Percentiles rank a stretch among this genome's conserved stretches.
Conservation (phyloP, 176 grass and related monocot genomes). For the bread wheat (Triticum aestivum) region IWGSC_CS_RefSeq_v2.1 NC_057803.1:514134930-514135429, state of each 20-base stretch:
- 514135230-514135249: constrained; percentile 67
- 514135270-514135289: constrained; percentile 89
- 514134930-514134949: not conserved
- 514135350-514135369: constrained; percentile 10
- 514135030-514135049: not conserved
- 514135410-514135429: not conserved
- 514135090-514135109: not conserved
- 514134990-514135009: not conserved
- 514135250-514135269: constrained; percentile 97
- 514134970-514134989: not conserved
- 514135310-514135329: constrained; percentile 94
- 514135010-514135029: not conserved
- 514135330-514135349: constrained; percentile 62
- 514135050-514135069: not conserved
- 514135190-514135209: not conserved
- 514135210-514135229: not conserved
- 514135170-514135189: not conserved
- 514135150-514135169: not conserved
- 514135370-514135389: not conserved
- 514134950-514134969: not conserved
- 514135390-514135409: not conserved
- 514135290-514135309: constrained; percentile 99
- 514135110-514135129: not conserved
- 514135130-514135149: not conserved
- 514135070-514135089: not conserved